Evolutionary conservation across 768 basidiomycete species (phyloP).

Genomic region (Boletus sensibilis): DNA sequence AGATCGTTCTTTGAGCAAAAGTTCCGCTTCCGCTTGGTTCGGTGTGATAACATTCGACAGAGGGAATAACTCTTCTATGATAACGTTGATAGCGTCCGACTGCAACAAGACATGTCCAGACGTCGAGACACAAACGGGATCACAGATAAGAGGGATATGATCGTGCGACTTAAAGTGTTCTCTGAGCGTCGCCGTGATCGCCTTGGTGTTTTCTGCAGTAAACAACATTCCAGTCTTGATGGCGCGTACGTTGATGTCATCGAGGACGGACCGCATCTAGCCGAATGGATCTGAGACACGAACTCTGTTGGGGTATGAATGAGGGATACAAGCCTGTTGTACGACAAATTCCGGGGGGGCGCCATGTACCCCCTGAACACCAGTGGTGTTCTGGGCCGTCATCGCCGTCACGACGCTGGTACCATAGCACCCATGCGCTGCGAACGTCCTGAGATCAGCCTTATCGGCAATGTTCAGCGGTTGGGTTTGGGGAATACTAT

Average conservation of each 20-base stretch:
- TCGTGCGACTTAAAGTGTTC: conserved; percentile 33
- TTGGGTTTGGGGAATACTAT: background rate
- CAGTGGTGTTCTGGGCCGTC: conserved; percentile 86
- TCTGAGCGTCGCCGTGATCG: conserved; percentile 52
- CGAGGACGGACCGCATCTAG: conserved; percentile 68
- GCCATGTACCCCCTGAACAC: conserved; percentile 73
- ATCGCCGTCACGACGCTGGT: conserved; percentile 81
- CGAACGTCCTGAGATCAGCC: conserved; percentile 88
- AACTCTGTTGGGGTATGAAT: background rate
- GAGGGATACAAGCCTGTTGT: conserved; percentile 56
- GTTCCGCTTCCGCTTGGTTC: conserved; percentile 77
- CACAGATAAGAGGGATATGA: conserved; percentile 65
- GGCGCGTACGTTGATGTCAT: conserved; percentile 66
- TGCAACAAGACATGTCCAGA: conserved; percentile 80
- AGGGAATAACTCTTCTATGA: conserved; percentile 69
- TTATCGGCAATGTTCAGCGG: conserved; percentile 27
- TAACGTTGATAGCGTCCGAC: conserved; percentile 56
- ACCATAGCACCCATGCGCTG: conserved; percentile 76
- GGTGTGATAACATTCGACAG: conserved; percentile 76
- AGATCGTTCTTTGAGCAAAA: conserved; percentile 49
- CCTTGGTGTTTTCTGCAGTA: conserved; percentile 50
- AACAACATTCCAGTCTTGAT: conserved; percentile 93
- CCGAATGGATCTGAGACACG: background rate
- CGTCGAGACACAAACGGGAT: conserved; percentile 91
- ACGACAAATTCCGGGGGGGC: conserved; percentile 67